A percentile compares a stretch with the other conserved stretches of the same genome.
phyloP scores from a whole-genome alignment of 2,329 filamentous ascomycete species.

The Xylariaceae sp. region DNA sequence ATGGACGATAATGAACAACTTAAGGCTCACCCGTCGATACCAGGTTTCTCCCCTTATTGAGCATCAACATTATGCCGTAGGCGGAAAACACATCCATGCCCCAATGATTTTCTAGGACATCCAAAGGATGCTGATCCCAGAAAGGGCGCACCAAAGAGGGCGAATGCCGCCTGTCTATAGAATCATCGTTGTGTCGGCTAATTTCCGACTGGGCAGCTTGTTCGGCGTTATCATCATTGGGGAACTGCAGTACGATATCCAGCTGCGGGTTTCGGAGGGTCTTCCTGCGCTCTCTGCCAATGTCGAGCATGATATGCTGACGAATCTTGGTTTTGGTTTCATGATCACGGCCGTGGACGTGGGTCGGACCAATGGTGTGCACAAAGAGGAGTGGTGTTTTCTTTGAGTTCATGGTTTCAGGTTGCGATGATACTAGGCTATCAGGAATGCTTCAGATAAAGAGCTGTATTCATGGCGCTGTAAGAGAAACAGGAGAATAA shows the following conservation, averaged over 20 bases:
- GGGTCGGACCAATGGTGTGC: slow-evolving; percentile 10
- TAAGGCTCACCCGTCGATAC: slow-evolving; percentile 10
- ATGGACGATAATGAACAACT: neutral
- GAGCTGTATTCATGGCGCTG: neutral
- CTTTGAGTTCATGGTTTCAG: slow-evolving; percentile 4
- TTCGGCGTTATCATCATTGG: neutral
- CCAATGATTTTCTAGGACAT: slow-evolving; percentile 13
- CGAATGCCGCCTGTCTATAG: neutral
- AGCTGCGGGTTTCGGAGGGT: slow-evolving; percentile 2
- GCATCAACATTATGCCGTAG: slow-evolving; percentile 19
- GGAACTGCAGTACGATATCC: slow-evolving; percentile 5
- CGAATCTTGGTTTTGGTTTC: slow-evolving; percentile 16
- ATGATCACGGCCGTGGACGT: slow-evolving; percentile 13
- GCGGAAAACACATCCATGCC: slow-evolving; percentile 16
- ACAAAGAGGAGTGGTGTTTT: slow-evolving; percentile 17
- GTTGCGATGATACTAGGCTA: neutral
- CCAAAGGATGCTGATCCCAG: slow-evolving; percentile 17
- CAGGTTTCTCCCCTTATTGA: slow-evolving; percentile 13
- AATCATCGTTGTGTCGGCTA: slow-evolving; percentile 3
- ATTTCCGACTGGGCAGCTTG: slow-evolving; percentile 3
- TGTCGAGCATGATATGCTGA: slow-evolving; percentile 15
- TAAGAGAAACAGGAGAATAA: neutral
- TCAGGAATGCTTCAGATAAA: slow-evolving; percentile 3
- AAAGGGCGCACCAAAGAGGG: slow-evolving; percentile 8
- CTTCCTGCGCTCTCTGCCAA: slow-evolving; percentile 11